A percentile compares a stretch with the other conserved stretches of the same genome.
Conservation (phyloP, 176 grass and related monocot species). For the Aegilops umbellulata region DNA sequence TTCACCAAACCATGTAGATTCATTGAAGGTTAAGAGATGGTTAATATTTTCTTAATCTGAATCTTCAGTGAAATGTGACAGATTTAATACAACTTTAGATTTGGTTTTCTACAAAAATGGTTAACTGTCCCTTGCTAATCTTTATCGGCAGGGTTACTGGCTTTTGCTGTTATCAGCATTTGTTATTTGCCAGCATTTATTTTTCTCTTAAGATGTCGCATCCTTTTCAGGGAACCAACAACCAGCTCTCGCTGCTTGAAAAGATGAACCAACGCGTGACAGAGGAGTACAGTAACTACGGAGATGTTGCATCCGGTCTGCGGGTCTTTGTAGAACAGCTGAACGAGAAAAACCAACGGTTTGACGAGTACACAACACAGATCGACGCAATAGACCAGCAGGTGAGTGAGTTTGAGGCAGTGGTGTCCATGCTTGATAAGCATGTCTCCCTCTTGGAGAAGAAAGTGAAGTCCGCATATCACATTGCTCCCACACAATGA, state of each 20-base stretch:
- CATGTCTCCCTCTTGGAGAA: slow-evolving; percentile 78
- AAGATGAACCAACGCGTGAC: slow-evolving; percentile 76
- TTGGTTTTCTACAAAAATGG: background rate
- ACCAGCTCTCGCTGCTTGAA: slow-evolving; percentile 66
- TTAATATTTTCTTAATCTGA: background rate
- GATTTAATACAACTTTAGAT: background rate
- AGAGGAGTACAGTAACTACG: slow-evolving; percentile 67
- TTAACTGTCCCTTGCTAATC: background rate
- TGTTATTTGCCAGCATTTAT: background rate
- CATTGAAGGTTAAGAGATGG: background rate
- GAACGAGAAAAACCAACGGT: slow-evolving; percentile 71
- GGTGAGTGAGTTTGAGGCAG: slow-evolving; percentile 87
- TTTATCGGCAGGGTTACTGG: background rate
- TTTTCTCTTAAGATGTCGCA: background rate
- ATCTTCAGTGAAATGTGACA: background rate
- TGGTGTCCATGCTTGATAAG: slow-evolving; percentile 86
- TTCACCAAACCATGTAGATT: background rate
- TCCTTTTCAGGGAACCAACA: slow-evolving; percentile 74
- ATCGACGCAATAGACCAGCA: slow-evolving; percentile 83
- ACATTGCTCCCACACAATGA: slow-evolving; percentile 34
- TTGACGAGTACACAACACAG: slow-evolving; percentile 58
- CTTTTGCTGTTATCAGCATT: background rate
- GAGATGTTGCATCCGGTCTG: slow-evolving; percentile 79
- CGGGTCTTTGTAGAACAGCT: slow-evolving; percentile 92
- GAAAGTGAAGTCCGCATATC: slow-evolving; percentile 70